These are phyloP conservation scores for Trichosporon sp. DNA, from an alignment of 1,284 basidiomycete species.

Conservation along the genomic window DNA sequence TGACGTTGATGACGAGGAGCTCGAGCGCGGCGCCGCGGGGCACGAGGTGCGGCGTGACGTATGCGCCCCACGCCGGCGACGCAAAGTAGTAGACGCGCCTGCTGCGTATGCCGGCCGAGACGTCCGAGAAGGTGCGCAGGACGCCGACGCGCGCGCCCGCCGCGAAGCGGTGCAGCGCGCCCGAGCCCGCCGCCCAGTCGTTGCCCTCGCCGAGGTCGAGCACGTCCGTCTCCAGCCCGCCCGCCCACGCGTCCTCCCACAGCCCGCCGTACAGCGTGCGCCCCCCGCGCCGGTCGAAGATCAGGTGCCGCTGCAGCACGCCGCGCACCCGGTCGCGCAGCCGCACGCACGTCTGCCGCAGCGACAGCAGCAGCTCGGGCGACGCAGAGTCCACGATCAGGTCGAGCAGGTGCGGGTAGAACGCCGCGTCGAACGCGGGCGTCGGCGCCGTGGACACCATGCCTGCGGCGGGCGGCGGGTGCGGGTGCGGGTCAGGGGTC, in stretches of 20 bases:
- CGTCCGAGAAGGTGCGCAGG: background rate
- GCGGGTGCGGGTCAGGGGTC: background rate
- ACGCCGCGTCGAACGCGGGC: background rate
- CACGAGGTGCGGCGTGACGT: background rate
- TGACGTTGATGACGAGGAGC: background rate
- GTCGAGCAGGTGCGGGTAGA: background rate
- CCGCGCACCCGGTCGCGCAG: background rate
- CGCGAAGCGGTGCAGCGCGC: background rate
- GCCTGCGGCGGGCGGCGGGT: background rate
- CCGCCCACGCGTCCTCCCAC: background rate
- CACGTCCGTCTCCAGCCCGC: background rate
- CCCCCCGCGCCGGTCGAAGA: background rate
- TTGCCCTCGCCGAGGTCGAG: background rate
- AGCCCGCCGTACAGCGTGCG: background rate
- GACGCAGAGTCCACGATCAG: background rate
- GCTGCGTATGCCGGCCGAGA: background rate
- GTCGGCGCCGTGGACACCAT: background rate
- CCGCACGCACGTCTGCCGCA: background rate
- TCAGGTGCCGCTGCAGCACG: background rate
- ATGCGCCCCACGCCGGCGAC: background rate
- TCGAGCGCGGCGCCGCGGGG: background rate
- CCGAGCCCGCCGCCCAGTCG: background rate
- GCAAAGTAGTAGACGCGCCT: background rate
- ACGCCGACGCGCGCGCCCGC: background rate
- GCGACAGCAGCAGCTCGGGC: background rate